These are phyloP conservation scores for Persicaria tinctoria DNA, from an alignment of 148 eudicot species.

Conservation along the genomic window DNA sequence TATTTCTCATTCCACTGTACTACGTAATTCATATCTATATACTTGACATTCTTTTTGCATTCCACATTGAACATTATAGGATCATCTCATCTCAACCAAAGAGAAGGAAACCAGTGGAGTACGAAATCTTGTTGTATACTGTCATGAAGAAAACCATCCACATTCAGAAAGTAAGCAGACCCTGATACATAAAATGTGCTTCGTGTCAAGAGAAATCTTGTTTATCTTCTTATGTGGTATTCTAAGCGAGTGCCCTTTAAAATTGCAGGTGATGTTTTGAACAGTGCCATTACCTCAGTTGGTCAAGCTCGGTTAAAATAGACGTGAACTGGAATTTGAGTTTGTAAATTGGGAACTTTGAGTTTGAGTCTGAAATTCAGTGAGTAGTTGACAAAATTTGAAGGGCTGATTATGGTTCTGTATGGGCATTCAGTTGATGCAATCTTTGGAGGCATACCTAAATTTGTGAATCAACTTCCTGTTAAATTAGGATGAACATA, in stretches of 20 bases:
- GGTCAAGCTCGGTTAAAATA: slow-evolving; percentile 63
- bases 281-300: slow-evolving; percentile 54
- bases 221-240: slow-evolving; percentile 4
- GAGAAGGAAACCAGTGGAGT: slow-evolving; percentile 38
- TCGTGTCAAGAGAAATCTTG: background rate
- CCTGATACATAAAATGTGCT: background rate
- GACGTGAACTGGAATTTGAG: no score
- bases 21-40: slow-evolving; percentile 7
- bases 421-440: no score
- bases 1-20: background rate
- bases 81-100: slow-evolving; percentile 50
- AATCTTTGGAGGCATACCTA: no score
- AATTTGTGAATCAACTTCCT: no score
- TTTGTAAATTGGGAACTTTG: no score
- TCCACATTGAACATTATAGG: slow-evolving; percentile 39
- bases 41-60: background rate
- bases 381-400: no score
- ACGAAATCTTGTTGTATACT: slow-evolving; percentile 58
- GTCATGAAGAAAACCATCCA: slow-evolving; percentile 38
- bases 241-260: background rate
- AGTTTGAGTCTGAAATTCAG: no score
- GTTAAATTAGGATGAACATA: no score
- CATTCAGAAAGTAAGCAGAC: slow-evolving; percentile 54
- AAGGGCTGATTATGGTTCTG: no score
- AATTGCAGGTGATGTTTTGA: slow-evolving; percentile 56